phyloP scores from a whole-genome alignment of 1,139 yeast species.

The Yamadazyma epiphylla region DNA sequence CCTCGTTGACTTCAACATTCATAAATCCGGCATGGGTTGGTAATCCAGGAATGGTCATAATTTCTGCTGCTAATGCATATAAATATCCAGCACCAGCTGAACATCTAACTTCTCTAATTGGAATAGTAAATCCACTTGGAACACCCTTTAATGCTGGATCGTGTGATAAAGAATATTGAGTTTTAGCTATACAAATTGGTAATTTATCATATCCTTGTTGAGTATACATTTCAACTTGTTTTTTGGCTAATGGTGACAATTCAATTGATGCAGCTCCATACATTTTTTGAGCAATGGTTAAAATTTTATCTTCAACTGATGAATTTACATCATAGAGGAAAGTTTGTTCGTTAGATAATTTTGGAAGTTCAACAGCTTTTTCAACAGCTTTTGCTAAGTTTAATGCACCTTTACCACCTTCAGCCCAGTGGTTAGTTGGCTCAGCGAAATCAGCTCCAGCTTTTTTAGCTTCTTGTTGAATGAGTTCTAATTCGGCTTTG shows the following conservation, averaged over 20 bases:
- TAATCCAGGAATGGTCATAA: conserved; percentile 80
- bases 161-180: conserved; percentile 78
- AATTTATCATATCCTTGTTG: conserved; percentile 69
- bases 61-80: conserved; percentile 79
- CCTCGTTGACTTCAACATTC: conserved; percentile 77
- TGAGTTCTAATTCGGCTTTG: conserved; percentile 60
- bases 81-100: conserved; percentile 82
- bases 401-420: conserved; percentile 76
- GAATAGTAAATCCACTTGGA: conserved; percentile 74
- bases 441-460: conserved; percentile 80
- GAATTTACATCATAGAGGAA: conserved; percentile 60
- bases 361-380: conserved; percentile 44
- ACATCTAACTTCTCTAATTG: conserved; percentile 76
- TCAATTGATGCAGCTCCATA: conserved; percentile 73
- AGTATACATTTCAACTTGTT: conserved; percentile 63
- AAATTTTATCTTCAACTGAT: conserved; percentile 60
- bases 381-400: conserved; percentile 68
- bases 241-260: conserved; percentile 61
- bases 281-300: conserved; percentile 66
- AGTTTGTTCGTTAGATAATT: conserved; percentile 36
- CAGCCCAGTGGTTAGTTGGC: conserved; percentile 74
- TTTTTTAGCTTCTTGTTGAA: conserved; percentile 57
- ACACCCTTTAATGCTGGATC: conserved; percentile 81
- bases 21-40: conserved; percentile 81
- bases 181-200: conserved; percentile 81